Percentiles rank a stretch among this genome's conserved stretches.
phyloP scores from a whole-genome alignment of 1,284 basidiomycete genomes.

The Nidula niveotomentosa region DNA sequence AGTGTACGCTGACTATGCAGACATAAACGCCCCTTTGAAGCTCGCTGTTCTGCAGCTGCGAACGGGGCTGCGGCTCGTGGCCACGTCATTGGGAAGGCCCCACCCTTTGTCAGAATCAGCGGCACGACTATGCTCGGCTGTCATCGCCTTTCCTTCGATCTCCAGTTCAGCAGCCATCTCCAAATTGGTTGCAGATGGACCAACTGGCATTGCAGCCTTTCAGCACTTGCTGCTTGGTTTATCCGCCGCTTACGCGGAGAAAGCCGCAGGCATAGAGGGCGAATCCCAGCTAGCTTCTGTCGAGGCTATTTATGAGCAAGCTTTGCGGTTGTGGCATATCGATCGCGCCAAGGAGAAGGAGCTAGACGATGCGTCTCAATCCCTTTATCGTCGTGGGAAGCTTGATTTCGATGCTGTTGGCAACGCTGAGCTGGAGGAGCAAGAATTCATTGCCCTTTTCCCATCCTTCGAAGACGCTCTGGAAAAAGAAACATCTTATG shows the following conservation, averaged over 20 bases:
- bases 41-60: conserved; percentile 68
- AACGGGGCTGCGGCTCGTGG: conserved; percentile 72
- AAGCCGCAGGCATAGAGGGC: conserved; percentile 30
- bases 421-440: conserved; percentile 79
- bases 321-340: conserved; percentile 80
- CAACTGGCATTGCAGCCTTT: conserved; percentile 24
- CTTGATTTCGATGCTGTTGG: conserved; percentile 58
- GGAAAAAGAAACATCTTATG: conserved; percentile 19
- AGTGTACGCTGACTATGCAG: conserved; percentile 63
- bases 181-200: conserved; percentile 16
- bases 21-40: conserved; percentile 70
- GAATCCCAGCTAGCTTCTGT: conserved; percentile 31
- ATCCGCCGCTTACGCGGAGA: conserved; percentile 48
- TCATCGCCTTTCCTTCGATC: conserved; percentile 59
- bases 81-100: conserved; percentile 21
- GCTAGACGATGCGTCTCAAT: conserved; percentile 63
- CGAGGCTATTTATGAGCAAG: conserved; percentile 66
- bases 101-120: conserved; percentile 7
- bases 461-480: conserved; percentile 78
- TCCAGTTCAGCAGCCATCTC: conserved; percentile 35
- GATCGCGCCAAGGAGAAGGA: conserved; percentile 75
- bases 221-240: conserved; percentile 50
- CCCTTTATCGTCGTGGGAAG: conserved; percentile 78
- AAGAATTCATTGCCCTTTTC: conserved; percentile 82
- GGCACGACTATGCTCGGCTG: conserved; percentile 23